phyloP scores from a whole-genome alignment of 1,284 basidiomycete genomes.

The Pseudozyma thailandica region DNA sequence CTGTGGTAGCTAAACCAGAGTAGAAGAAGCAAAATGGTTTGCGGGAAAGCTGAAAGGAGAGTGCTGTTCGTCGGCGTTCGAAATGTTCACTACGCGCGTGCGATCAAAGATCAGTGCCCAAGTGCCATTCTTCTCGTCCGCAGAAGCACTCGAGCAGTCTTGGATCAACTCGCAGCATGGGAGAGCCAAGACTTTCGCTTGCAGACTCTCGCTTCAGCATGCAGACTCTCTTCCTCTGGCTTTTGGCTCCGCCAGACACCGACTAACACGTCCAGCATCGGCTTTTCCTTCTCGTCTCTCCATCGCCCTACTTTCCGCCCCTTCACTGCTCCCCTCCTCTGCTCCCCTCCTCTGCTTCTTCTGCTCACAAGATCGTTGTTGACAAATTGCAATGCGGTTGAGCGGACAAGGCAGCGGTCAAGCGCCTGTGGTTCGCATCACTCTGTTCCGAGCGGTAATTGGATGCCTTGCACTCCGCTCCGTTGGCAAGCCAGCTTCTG shows the following conservation, averaged over 20 bases:
- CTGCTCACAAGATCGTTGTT: too few relatives aligned
- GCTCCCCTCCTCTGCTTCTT: too few relatives aligned
- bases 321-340: too few relatives aligned
- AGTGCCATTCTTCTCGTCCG: background rate
- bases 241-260: too few relatives aligned
- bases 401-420: too few relatives aligned
- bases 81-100: background rate
- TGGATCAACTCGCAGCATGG: background rate
- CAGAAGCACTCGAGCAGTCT: background rate
- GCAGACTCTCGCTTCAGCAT: conserved; percentile 2
- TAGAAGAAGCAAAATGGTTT: too few relatives aligned
- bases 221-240: background rate
- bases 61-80: conserved; percentile 4
- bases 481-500: background rate
- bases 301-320: too few relatives aligned
- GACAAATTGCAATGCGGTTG: too few relatives aligned
- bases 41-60: background rate
- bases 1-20: too few relatives aligned
- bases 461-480: conserved; percentile 21
- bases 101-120: background rate
- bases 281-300: too few relatives aligned
- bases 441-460: conserved; percentile 22
- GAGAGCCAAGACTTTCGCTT: conserved; percentile 17
- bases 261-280: too few relatives aligned
- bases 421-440: conserved; percentile 20